Conservation (phyloP, 495 filamentous ascomycete genomes). For the Entonaema liquescens region DNA sequence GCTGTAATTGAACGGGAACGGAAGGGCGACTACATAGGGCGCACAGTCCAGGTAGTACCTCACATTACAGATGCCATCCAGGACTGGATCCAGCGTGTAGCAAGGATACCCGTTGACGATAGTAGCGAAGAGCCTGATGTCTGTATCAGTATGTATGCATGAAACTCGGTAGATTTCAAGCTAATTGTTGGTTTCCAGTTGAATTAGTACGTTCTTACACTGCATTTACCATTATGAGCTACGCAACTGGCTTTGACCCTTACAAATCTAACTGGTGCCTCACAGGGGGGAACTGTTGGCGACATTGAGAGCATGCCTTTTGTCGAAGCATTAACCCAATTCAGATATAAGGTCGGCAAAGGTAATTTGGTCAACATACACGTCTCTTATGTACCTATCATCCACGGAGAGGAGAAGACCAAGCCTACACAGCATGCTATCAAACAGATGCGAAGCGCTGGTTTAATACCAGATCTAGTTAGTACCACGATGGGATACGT, state of each 20-base stretch:
- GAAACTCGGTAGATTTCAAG: not conserved
- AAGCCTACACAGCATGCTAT: constrained; percentile 96
- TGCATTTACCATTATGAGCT: not conserved
- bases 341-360: constrained; percentile 74
- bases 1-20: constrained; percentile 81
- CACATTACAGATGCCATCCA: constrained; percentile 91
- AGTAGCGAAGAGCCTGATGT: constrained; percentile 83
- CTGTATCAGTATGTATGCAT: constrained; percentile 71
- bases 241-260: not conserved
- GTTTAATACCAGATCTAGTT: constrained; percentile 84
- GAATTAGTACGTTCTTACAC: constrained; percentile 45
- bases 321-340: constrained; percentile 83
- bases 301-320: constrained; percentile 94
- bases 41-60: constrained; percentile 93
- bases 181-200: constrained; percentile 40
- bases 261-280: constrained; percentile 7
- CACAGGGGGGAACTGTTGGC: constrained; percentile 55
- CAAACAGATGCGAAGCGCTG: constrained; percentile 78
- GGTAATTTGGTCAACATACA: constrained; percentile 87
- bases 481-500: constrained; percentile 26
- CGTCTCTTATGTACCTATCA: constrained; percentile 80
- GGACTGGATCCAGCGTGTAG: constrained; percentile 90
- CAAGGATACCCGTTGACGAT: constrained; percentile 86
- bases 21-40: constrained; percentile 85
- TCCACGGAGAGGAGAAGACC: constrained; percentile 90